Base-by-base conservation (phyloP, 2,329 filamentous ascomycete genomes). In the Diplodia sapinea region DNA sequence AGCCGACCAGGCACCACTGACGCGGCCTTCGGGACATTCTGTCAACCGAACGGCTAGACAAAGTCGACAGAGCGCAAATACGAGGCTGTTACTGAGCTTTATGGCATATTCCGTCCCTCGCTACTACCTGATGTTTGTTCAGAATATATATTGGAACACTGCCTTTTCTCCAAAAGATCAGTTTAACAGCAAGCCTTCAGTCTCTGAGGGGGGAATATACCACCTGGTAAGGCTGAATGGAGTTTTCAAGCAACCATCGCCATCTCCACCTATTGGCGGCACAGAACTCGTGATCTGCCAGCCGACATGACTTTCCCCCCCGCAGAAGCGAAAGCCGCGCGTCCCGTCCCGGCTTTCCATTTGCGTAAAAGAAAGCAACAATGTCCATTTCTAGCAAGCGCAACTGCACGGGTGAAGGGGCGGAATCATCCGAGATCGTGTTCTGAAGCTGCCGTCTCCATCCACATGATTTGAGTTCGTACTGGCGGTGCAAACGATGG, bases 251-350 rank as follows among this genome's bases (percentile, higher is more conserved):
- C 7, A 11, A 9, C 43, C 17, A n/a, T n/a, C n/a, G 20, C 43
- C 36, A 38, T 11, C 43, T 9, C 43, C n/a, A 47, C 20, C 7
- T n/a, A n/a, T n/a, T n/a, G n/a, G n/a, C n/a, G n/a, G n/a, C n/a
- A n/a, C n/a, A n/a, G n/a, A n/a, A n/a, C n/a, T 20, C 7, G 6
- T 9, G 17, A 47, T 9, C 11, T 55, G 7, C 13, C 51, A 9
- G 51, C 1, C 26, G 12, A n/a, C 31, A 36, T n/a, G 52, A 31
- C 43, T 3, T 11, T 20, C 11, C 43, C 17, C 55, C 43, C 17
- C 12, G 38, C 15, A n/a, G 12, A 20, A 26, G 13, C 31, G 23
- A 23, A 59, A 59, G 56, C 56, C 56, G 56, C 56, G 56, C 26
- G 56, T 43, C 26, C 15, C 36, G 7, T 20, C 8, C 17, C n/a